Evolutionary conservation across 1,284 basidiomycete species (phyloP).

Genomic region (Apiotrichum sp.): DNA sequence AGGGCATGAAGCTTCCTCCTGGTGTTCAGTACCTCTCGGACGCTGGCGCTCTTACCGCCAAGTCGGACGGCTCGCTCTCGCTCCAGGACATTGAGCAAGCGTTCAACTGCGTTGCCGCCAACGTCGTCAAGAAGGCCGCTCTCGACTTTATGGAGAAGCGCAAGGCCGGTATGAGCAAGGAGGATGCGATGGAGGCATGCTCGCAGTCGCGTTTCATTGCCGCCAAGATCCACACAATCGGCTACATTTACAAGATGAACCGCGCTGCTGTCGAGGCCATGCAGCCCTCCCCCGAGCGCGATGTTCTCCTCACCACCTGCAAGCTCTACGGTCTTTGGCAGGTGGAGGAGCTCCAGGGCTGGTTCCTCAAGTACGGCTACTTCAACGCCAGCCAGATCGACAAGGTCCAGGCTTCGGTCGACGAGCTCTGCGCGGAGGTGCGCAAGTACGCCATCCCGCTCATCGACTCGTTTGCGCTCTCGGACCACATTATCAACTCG

Average conservation of each 20-base stretch:
- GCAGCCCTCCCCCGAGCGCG: slow-evolving; percentile 29
- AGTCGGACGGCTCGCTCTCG: slow-evolving; percentile 49
- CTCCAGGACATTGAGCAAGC: slow-evolving; percentile 51
- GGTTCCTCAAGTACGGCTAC: slow-evolving; percentile 54
- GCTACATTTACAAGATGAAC: slow-evolving; percentile 47
- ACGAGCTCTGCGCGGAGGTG: slow-evolving; percentile 50
- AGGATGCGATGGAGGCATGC: slow-evolving; percentile 53
- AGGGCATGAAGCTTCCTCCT: slow-evolving; percentile 50
- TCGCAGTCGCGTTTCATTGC: slow-evolving; percentile 54
- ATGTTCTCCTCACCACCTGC: slow-evolving; percentile 42
- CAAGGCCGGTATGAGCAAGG: slow-evolving; percentile 50
- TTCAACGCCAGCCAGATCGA: slow-evolving; percentile 49
- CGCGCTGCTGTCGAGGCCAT: slow-evolving; percentile 32
- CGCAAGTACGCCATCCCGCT: slow-evolving; percentile 51
- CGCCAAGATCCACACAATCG: slow-evolving; percentile 49
- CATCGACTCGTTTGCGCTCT: slow-evolving; percentile 53
- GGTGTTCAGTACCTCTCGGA: slow-evolving; percentile 52
- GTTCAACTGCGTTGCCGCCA: slow-evolving; percentile 52
- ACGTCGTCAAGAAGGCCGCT: slow-evolving; percentile 53
- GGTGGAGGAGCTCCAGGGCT: slow-evolving; percentile 55
- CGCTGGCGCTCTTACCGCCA: slow-evolving; percentile 43
- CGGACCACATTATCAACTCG: slow-evolving; percentile 56
- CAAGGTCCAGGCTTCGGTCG: slow-evolving; percentile 48
- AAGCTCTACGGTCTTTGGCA: slow-evolving; percentile 53
- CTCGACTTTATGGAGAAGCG: slow-evolving; percentile 47